Conservation (phyloP, 108 stramenopile genomes). For the Skeletonema costatum region DNA sequence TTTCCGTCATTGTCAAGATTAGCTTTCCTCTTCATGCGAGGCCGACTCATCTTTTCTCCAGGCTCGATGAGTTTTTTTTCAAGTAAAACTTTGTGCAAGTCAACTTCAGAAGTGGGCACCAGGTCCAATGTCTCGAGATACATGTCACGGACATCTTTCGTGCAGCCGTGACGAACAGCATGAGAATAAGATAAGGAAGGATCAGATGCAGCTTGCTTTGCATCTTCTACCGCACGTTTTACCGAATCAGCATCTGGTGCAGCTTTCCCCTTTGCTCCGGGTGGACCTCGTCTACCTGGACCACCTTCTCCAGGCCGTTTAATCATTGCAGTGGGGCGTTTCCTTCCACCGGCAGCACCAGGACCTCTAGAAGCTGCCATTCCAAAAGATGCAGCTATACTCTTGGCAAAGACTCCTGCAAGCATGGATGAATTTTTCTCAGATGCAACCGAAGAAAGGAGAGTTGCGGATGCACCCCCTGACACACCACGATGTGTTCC, state of each 20-base stretch:
- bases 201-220: slow-evolving; percentile 67
- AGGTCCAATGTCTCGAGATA: slow-evolving; percentile 61
- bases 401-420: slow-evolving; percentile 38
- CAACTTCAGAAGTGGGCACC: slow-evolving; percentile 66
- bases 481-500: slow-evolving; percentile 44
- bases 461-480: slow-evolving; percentile 53
- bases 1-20: slow-evolving; percentile 86
- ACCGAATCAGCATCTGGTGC: slow-evolving; percentile 24
- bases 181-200: slow-evolving; percentile 69
- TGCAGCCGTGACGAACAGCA: slow-evolving; percentile 85
- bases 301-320: slow-evolving; percentile 19
- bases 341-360: slow-evolving; percentile 29
- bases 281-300: slow-evolving; percentile 3
- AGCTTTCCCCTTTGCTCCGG: slow-evolving; percentile 6
- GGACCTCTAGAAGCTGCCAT: slow-evolving; percentile 10
- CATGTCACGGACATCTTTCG: slow-evolving; percentile 82
- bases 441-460: slow-evolving; percentile 68
- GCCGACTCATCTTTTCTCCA: slow-evolving; percentile 74
- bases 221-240: slow-evolving; percentile 46
- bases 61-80: slow-evolving; percentile 80
- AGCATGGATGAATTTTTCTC: slow-evolving; percentile 65
- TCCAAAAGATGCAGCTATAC: slow-evolving; percentile 32
- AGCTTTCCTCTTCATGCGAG: slow-evolving; percentile 63
- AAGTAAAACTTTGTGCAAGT: slow-evolving; percentile 58
- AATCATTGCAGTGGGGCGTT: slow-evolving; percentile 49